Conservation (phyloP, 225 moss, liverwort and hornwort species). For the Rhytidiadelphus loreus region DNA sequence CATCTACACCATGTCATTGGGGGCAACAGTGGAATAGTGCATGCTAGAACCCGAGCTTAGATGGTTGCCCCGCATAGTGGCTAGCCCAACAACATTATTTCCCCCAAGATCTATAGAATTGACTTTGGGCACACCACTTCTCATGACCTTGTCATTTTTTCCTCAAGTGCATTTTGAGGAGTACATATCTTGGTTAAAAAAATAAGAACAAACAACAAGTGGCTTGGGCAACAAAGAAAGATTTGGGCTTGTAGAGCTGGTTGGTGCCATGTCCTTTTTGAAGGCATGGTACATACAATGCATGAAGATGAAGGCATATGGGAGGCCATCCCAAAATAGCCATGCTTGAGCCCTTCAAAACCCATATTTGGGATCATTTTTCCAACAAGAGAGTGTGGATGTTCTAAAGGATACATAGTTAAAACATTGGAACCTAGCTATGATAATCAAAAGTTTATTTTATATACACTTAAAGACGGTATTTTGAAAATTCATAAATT, state of each 20-base stretch:
- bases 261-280: rapidly evolving
- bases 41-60: rapidly evolving
- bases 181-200: rapidly evolving
- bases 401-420: neutral
- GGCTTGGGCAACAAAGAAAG: rapidly evolving
- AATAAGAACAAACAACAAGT: neutral
- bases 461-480: no score
- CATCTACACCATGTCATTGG: neutral
- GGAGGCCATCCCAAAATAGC: rapidly evolving
- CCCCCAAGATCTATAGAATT: rapidly evolving
- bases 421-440: rapidly evolving
- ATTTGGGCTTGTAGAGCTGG: rapidly evolving
- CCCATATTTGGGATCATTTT: rapidly evolving
- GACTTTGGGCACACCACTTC: rapidly evolving
- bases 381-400: rapidly evolving
- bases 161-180: rapidly evolving
- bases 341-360: rapidly evolving
- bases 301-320: rapidly evolving
- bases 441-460: neutral
- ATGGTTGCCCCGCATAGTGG: no score
- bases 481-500: neutral
- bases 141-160: rapidly evolving
- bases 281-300: no score
- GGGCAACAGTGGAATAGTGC: rapidly evolving
- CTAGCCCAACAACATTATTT: rapidly evolving